Conservation (phyloP, 2,329 filamentous ascomycete genomes). For the Coniochaeta hoffmannii region DNA sequence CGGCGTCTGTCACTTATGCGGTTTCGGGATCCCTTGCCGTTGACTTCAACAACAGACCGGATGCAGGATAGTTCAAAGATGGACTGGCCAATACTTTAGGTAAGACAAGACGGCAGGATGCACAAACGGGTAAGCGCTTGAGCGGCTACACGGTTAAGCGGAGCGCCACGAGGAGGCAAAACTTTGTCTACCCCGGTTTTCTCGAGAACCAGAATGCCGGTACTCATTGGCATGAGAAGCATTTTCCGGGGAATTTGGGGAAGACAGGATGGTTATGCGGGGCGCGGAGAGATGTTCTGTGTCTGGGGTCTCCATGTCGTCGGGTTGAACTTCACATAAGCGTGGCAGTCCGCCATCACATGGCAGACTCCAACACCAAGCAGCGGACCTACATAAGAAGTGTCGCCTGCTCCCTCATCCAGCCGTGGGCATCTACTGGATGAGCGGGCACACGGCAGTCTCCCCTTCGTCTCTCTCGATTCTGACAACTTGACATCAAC, state of each 20-base stretch:
- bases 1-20: no score
- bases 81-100: no score
- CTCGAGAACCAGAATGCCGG: not conserved
- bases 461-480: not conserved
- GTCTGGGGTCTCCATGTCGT: not conserved
- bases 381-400: not conserved
- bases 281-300: not conserved
- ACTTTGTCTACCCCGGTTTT: not conserved
- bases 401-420: not conserved
- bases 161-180: not conserved
- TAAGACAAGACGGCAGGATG: not conserved
- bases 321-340: not conserved
- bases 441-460: not conserved
- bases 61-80: no score
- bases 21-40: no score
- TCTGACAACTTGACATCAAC: not conserved
- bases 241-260: not conserved
- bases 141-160: not conserved
- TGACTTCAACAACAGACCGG: no score
- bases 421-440: not conserved
- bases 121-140: not conserved
- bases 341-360: not conserved
- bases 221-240: slow-evolving; percentile 7
- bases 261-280: not conserved
- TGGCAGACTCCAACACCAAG: not conserved